Base-by-base conservation (phyloP, 2,329 filamentous ascomycete species). In the Ceratocystis harringtonii region DNA sequence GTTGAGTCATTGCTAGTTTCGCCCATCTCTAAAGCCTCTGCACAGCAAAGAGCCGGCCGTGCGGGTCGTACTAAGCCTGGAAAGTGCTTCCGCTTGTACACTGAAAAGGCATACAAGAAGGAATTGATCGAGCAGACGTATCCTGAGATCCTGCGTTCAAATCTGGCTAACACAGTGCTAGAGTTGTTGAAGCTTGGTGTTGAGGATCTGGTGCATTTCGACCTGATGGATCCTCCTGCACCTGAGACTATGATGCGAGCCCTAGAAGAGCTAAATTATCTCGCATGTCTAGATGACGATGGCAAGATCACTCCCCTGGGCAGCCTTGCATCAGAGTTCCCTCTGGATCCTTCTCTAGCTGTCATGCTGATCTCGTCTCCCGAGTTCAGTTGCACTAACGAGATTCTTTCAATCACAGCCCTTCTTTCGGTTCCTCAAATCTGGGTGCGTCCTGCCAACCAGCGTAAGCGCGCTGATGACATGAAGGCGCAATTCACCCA, bases 201-300 rank as follows among this genome's bases (percentile, higher is more conserved):
- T 32, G 86, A 95, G 70, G 94, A 99, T 75, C 80, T 99, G 62
- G 94, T 99, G 10, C 94, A 99, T 76, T 99, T 99, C 73, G 95
- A 99, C 74, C 81, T 99, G 61, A 97, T 99, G 92, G 94, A 99
- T 71, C 94, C 94, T 28, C 94, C 94, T 0, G 92, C 95, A 1
- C 95, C 94, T 0, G 95, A 99, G 78, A 99, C 95, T 8, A 86
- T 99, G 76, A 99, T 99, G 92, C 86, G 95, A 70, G 94, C 94
- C 2, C 79, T 99, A 25, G 94, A 99, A 75, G 94, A 99, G 77
- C 84, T 99, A 66, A 99, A 99, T 76, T 99, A 96, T 74, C 82
- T 99, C 17, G 91, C 92, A 15, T 97, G 94, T 75, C 83, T 99
- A 5, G 92, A 99, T 72, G 94, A 99, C 71, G 92, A 99, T 70